These are phyloP conservation scores for Starmera dryadoides DNA, from an alignment of 805 yeast species.

Conservation along the genomic window DNA sequence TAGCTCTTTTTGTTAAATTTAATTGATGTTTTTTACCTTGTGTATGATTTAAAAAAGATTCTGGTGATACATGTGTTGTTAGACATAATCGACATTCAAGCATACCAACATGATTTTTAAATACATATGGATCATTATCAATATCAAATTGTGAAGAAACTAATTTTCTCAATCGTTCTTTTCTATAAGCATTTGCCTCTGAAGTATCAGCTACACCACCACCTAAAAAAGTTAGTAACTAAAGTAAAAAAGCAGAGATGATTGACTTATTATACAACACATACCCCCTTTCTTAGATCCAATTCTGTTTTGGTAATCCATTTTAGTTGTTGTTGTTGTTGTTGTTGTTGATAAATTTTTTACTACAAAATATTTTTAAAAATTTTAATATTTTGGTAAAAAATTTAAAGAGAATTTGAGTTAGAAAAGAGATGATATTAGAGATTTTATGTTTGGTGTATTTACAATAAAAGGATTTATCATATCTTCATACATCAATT, in stretches of 20 bases:
- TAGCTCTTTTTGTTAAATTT: constrained; percentile 59
- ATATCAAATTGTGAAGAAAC: constrained; percentile 38
- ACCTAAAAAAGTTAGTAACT: constrained; percentile 1
- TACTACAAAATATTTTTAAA: too few species aligned
- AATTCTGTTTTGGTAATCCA: constrained; percentile 87
- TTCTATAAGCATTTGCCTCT: constrained; percentile 61
- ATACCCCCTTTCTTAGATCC: constrained; percentile 81
- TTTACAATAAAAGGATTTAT: too few species aligned
- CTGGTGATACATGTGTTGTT: constrained; percentile 74
- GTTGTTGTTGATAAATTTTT: neutral
- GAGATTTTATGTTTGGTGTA: too few species aligned
- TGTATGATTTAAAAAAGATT: constrained; percentile 77
- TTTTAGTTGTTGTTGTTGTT: constrained; percentile 16
- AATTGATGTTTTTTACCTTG: constrained; percentile 79
- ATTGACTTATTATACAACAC: neutral
- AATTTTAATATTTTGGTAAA: too few species aligned
- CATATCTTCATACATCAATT: too few species aligned
- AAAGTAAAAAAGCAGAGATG: constrained; percentile 3
- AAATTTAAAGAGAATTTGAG: too few species aligned
- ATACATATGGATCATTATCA: constrained; percentile 75
- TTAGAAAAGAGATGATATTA: too few species aligned
- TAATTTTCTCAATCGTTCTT: constrained; percentile 61
- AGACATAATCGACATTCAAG: constrained; percentile 80
- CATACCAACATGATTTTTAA: constrained; percentile 75
- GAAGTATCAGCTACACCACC: constrained; percentile 81